phyloP scores from a whole-genome alignment of 495 filamentous ascomycete species.

The Neurospora africana region DNA sequence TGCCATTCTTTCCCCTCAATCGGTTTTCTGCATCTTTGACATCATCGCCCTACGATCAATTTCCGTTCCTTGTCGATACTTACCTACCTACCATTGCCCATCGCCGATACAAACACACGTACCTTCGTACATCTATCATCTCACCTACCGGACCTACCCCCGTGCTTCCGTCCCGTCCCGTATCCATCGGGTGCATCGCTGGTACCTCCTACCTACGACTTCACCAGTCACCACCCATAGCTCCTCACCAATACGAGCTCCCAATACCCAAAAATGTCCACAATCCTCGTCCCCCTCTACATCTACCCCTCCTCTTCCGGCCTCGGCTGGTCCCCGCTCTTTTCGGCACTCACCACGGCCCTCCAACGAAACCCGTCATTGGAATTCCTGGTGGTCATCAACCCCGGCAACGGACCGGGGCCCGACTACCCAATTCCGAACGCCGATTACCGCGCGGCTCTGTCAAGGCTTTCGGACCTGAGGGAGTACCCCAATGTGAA shows the following conservation, averaged over 20 bases:
- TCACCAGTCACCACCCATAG: not conserved
- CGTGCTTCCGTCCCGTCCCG: not conserved
- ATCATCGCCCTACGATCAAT: not conserved
- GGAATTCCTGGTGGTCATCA: constrained; percentile 45
- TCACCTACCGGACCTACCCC: not conserved
- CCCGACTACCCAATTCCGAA: constrained; percentile 30
- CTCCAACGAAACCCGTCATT: constrained; percentile 27
- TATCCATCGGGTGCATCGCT: not conserved
- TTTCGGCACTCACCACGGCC: constrained; percentile 21
- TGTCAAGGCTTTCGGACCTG: constrained; percentile 28
- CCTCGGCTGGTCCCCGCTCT: constrained; percentile 38
- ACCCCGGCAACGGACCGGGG: constrained; percentile 46
- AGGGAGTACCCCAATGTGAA: constrained; percentile 33
- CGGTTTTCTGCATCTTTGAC: not conserved
- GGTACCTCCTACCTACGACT: not conserved
- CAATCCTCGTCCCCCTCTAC: constrained; percentile 44
- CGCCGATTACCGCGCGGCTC: constrained; percentile 40
- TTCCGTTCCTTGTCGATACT: not conserved
- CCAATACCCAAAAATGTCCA: not conserved
- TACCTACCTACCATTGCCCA: not conserved
- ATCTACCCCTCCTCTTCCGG: constrained; percentile 37
- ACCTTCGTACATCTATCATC: not conserved
- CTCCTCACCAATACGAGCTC: not conserved
- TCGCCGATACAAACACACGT: not conserved
- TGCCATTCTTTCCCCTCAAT: not conserved